Percentiles rank a stretch among this genome's conserved stretches.
Conservation (phyloP, 2,329 filamentous ascomycete genomes). For the Tolypocladium pustulatum region DNA sequence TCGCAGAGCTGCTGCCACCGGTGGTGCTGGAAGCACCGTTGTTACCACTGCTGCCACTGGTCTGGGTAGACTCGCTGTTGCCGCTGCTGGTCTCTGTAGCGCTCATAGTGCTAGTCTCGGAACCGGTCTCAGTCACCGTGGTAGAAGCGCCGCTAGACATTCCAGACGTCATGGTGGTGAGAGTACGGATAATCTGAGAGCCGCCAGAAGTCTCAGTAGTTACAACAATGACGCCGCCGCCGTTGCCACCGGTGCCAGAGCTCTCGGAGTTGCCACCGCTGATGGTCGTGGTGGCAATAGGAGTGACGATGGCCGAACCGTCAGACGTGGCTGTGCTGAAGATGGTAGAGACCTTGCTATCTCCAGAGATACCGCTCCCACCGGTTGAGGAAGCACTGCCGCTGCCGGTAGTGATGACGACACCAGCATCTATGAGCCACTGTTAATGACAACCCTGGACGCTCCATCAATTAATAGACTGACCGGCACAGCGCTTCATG, state of each 20-base stretch:
- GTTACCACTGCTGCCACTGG: neutral
- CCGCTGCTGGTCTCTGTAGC: neutral
- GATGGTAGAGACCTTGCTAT: conserved; percentile 20
- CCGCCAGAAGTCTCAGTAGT: conserved; percentile 14
- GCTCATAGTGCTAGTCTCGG: conserved; percentile 2
- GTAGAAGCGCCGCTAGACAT: conserved; percentile 7
- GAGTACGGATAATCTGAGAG: conserved; percentile 13
- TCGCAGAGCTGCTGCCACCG: conserved; percentile 2
- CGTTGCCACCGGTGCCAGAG: conserved; percentile 8
- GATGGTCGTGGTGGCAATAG: conserved; percentile 25
- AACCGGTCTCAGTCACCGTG: conserved; percentile 10
- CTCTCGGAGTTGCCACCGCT: conserved; percentile 4
- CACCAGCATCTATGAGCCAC: conserved; percentile 17
- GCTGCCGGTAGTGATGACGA: conserved; percentile 16
- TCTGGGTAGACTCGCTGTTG: neutral
- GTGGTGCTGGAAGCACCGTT: neutral
- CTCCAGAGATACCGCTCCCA: neutral
- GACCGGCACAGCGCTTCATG: conserved; percentile 26
- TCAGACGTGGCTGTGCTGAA: conserved; percentile 25
- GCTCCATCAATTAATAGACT: conserved; percentile 5
- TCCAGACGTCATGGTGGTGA: conserved; percentile 14
- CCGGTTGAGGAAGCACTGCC: neutral
- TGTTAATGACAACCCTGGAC: conserved; percentile 7
- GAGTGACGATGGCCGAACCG: conserved; percentile 19
- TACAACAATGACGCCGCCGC: conserved; percentile 7